Base-by-base conservation (phyloP, 2,329 filamentous ascomycete genomes). In the Colletotrichum kahawae region DNA sequence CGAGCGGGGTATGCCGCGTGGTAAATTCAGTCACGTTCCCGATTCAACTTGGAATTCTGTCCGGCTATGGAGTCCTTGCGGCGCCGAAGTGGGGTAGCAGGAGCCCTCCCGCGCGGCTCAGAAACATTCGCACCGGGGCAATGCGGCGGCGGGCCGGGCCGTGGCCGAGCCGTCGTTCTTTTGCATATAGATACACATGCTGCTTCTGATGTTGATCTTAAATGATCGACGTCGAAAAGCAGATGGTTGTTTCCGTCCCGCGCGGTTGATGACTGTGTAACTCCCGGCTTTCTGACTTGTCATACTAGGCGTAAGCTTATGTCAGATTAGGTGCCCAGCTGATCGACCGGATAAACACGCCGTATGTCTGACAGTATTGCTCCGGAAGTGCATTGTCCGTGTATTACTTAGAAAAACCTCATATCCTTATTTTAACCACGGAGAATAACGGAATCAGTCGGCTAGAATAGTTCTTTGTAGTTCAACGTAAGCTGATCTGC, bases 361-460 rank as follows among this genome's bases (percentile, higher is more conserved):
- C 38, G 38, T n/a, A 4, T 48, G 38, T n/a, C 18, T 12, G 38
- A 48, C 38, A n/a, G 18, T 1, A 12, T 43, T 43, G 0, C 18
- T 4, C 38, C 18, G 38, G 38, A 6, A 4, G 38, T 6, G 10
- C 9, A n/a, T 43, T n/a, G 38, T 18, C 18, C 18, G 5, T n/a
- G 3, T n/a, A 6, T n/a, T 3, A n/a, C 36, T 43, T n/a, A 10
- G 18, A n/a, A 4, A 48, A 48, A 1, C 18, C 18, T 48, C 3
- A n/a, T 18, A n/a, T 1, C 9, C 38, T 0, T 5, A n/a, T 4
- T 12, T 48, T 0, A n/a, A n/a, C 4, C 38, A 12, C 38, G 9
- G 0, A 48, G 0, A 48, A 12, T 2, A 9, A 48, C 18, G 38
- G 18, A 1, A 1, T 9, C 18, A 12, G 1, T 48, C 10, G 9